Percentiles rank a stretch among this genome's conserved stretches.
Evolutionary conservation across 1,284 basidiomycete genomes (phyloP).

Genomic region (Papiliotrema fonsecae): DNA sequence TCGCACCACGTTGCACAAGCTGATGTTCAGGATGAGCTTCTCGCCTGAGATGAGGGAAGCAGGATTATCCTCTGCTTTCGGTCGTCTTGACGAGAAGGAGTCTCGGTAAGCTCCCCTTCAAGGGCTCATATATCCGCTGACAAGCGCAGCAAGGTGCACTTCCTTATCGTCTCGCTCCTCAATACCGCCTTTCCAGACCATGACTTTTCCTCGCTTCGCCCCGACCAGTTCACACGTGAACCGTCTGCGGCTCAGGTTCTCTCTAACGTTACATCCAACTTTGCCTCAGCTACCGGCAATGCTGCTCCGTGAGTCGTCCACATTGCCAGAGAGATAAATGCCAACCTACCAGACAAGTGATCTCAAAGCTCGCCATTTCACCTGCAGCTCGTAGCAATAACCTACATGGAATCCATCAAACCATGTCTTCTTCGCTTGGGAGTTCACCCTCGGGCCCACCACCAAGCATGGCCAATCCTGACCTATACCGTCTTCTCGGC

Average conservation of each 20-base stretch:
- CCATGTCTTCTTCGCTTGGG: background rate
- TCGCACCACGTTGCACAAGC: background rate
- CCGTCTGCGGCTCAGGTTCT: constrained; percentile 57
- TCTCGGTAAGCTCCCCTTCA: constrained; percentile 32
- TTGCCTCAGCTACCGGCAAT: constrained; percentile 6
- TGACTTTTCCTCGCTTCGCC: constrained; percentile 89
- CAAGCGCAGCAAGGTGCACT: constrained; percentile 42
- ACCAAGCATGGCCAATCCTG: constrained; percentile 60
- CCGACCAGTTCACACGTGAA: constrained; percentile 83
- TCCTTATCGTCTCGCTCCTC: constrained; percentile 88
- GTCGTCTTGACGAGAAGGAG: constrained; percentile 46
- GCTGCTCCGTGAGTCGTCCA: constrained; percentile 2
- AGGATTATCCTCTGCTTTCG: constrained; percentile 45
- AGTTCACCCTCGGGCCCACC: constrained; percentile 8
- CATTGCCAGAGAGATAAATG: background rate
- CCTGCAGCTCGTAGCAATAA: background rate
- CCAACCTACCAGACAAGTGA: background rate
- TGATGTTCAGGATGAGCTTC: constrained; percentile 39
- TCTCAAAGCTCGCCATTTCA: background rate
- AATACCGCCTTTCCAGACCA: constrained; percentile 97
- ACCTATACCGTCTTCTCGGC: constrained; percentile 80
- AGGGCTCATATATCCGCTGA: background rate
- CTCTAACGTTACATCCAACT: constrained; percentile 24
- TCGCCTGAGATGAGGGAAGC: constrained; percentile 48
- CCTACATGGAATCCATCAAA: background rate